Percentiles rank a stretch among this genome's conserved stretches.
Evolutionary conservation across 2,329 filamentous ascomycete genomes (phyloP).

Genomic region (Sphaceloma murrayae): DNA sequence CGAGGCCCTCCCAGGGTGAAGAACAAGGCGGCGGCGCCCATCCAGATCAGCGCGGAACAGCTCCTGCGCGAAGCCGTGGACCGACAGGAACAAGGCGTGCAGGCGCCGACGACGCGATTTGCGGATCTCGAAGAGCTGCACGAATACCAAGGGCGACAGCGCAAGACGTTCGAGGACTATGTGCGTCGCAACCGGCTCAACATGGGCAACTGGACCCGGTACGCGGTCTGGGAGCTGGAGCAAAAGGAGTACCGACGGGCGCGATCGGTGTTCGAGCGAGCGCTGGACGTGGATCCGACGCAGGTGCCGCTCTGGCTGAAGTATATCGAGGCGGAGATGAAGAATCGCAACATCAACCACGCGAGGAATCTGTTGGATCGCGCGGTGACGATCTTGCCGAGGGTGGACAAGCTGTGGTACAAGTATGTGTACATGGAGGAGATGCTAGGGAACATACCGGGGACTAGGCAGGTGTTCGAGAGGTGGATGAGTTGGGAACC

Average conservation of each 20-base stretch:
- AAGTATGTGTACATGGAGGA: slow-evolving; percentile 99
- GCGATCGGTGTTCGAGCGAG: slow-evolving; percentile 86
- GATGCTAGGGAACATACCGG: slow-evolving; percentile 87
- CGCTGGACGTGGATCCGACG: slow-evolving; percentile 82
- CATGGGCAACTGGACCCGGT: slow-evolving; percentile 98
- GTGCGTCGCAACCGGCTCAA: slow-evolving; percentile 88
- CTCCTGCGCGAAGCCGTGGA: slow-evolving; percentile 95
- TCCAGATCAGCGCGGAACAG: slow-evolving; percentile 89
- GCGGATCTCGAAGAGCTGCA: slow-evolving; percentile 95
- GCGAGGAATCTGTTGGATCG: slow-evolving; percentile 88
- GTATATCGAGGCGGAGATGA: slow-evolving; percentile 96
- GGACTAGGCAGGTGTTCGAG: slow-evolving; percentile 89
- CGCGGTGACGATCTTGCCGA: slow-evolving; percentile 81
- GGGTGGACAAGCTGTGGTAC: slow-evolving; percentile 96
- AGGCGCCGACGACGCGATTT: slow-evolving; percentile 89
- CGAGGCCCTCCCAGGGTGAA: slow-evolving; percentile 93
- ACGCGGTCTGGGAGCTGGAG: slow-evolving; percentile 93
- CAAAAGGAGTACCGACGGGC: slow-evolving; percentile 95
- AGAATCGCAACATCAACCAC: slow-evolving; percentile 90
- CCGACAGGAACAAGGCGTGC: slow-evolving; percentile 77
- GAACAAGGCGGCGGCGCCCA: slow-evolving; percentile 85
- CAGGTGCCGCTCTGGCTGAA: slow-evolving; percentile 81
- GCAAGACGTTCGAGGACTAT: slow-evolving; percentile 97
- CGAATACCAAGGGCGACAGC: slow-evolving; percentile 91
- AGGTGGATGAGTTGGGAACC: slow-evolving; percentile 98